A percentile compares a stretch with the other conserved stretches of the same genome.
Evolutionary conservation across 192 early-diverging fungal genomes (phyloP).

Genomic region (Chytriomyces sp.): DNA sequence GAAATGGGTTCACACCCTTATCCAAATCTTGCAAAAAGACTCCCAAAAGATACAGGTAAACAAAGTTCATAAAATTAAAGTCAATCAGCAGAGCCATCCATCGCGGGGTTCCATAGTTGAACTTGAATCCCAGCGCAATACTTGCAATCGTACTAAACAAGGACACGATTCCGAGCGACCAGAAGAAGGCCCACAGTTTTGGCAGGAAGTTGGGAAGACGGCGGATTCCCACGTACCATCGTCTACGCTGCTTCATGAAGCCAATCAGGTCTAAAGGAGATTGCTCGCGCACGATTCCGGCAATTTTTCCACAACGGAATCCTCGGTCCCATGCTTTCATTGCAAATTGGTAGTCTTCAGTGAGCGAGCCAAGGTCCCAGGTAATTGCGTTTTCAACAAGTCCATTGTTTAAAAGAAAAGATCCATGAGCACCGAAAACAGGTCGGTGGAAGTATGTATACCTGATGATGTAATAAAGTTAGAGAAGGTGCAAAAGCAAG

Average conservation of each 20-base stretch:
- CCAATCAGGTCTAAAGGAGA: constrained; percentile 55
- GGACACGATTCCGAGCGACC: constrained; percentile 55
- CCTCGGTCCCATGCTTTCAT: constrained; percentile 58
- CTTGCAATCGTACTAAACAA: constrained; percentile 54
- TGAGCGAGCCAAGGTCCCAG: constrained; percentile 62
- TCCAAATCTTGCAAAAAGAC: constrained; percentile 62
- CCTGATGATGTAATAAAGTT: constrained; percentile 9
- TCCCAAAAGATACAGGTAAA: constrained; percentile 59
- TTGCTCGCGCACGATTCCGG: constrained; percentile 62
- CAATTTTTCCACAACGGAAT: constrained; percentile 54
- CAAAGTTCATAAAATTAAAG: constrained; percentile 57
- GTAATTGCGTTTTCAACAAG: constrained; percentile 61
- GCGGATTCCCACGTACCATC: constrained; percentile 66
- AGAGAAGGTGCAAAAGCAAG: not conserved
- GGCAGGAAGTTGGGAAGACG: constrained; percentile 59
- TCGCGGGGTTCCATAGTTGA: constrained; percentile 47
- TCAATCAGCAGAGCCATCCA: constrained; percentile 63
- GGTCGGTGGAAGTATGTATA: constrained; percentile 63
- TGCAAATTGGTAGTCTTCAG: constrained; percentile 65
- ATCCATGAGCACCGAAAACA: constrained; percentile 61
- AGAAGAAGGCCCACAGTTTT: constrained; percentile 61
- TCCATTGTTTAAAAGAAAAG: constrained; percentile 61
- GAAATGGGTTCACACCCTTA: constrained; percentile 48
- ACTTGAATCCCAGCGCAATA: constrained; percentile 49
- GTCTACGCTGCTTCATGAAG: constrained; percentile 63